These are phyloP conservation scores for Laetiporus sulphureus DNA, from an alignment of 1,284 basidiomycete genomes.

Conservation along the genomic window DNA sequence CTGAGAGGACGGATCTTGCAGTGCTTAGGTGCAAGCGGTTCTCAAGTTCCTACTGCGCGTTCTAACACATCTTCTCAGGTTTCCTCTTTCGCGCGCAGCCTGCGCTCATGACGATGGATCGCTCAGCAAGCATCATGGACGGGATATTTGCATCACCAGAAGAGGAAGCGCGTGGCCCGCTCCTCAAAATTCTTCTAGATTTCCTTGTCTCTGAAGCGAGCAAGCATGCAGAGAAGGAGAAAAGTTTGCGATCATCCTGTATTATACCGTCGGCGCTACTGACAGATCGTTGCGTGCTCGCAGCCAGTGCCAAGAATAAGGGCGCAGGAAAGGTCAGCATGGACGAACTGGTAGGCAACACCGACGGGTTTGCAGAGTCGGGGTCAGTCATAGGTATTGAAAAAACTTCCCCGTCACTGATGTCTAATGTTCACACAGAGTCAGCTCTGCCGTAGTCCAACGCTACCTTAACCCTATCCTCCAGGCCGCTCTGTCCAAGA, in stretches of 20 bases:
- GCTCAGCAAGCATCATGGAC: conserved; percentile 84
- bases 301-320: conserved; percentile 38
- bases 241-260: conserved; percentile 40
- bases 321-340: conserved; percentile 64
- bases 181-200: conserved; percentile 87
- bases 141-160: conserved; percentile 70
- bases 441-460: conserved; percentile 91
- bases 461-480: conserved; percentile 84
- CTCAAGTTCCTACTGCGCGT: no score
- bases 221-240: conserved; percentile 65
- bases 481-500: conserved; percentile 70
- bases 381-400: conserved; percentile 47
- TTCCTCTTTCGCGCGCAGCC: conserved; percentile 93
- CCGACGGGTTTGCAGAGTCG: conserved; percentile 91
- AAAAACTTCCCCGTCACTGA: not conserved
- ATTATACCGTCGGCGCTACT: not conserved
- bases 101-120: conserved; percentile 75
- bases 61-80: conserved; percentile 38
- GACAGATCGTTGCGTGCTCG: not conserved
- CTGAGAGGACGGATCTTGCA: conserved; percentile 67
- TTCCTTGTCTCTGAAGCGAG: conserved; percentile 78
- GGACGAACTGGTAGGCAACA: conserved; percentile 91
- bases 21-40: conserved; percentile 70
- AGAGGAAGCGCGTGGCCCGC: conserved; percentile 63
- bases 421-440: conserved; percentile 54